Evolutionary conservation across 208 protist species (phyloP).

Genomic region (Leishmania braziliensis): DNA sequence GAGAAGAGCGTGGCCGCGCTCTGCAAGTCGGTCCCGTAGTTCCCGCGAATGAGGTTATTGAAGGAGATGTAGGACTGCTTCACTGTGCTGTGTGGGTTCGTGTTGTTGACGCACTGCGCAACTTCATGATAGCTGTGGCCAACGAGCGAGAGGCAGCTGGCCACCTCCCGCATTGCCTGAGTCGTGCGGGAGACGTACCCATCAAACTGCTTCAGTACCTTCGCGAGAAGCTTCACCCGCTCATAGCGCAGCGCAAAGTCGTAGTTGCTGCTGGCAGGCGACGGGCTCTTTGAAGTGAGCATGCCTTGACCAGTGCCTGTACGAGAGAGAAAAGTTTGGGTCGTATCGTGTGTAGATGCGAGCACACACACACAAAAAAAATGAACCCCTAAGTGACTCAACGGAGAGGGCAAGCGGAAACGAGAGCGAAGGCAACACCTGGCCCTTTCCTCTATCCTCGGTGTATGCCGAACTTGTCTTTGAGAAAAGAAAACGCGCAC

Average conservation of each 20-base stretch:
- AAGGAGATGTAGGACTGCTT: conserved; percentile 7
- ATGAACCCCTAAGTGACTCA: background rate
- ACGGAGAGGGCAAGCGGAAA: background rate
- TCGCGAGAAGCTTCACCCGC: conserved; percentile 40
- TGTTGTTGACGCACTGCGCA: conserved; percentile 47
- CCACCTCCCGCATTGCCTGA: conserved; percentile 39
- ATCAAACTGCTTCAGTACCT: conserved; percentile 46
- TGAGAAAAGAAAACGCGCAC: background rate
- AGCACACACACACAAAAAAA: background rate
- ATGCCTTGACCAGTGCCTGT: background rate
- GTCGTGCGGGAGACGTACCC: conserved; percentile 27
- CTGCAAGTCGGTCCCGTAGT: conserved; percentile 36
- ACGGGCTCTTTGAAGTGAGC: conserved; percentile 27
- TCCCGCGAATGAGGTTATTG: conserved; percentile 21
- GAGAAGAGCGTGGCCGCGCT: conserved; percentile 39
- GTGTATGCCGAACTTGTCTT: background rate
- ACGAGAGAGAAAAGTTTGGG: background rate
- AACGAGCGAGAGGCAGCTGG: conserved; percentile 35
- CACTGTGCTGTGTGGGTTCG: conserved; percentile 20
- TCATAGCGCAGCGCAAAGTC: conserved; percentile 58
- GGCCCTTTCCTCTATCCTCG: background rate
- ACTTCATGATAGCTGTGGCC: conserved; percentile 54
- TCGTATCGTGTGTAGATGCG: background rate
- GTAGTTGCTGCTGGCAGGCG: conserved; percentile 40
- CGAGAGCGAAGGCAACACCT: background rate